phyloP scores from a whole-genome alignment of 148 eudicot species.

The Chenopodium formosanum region DNA sequence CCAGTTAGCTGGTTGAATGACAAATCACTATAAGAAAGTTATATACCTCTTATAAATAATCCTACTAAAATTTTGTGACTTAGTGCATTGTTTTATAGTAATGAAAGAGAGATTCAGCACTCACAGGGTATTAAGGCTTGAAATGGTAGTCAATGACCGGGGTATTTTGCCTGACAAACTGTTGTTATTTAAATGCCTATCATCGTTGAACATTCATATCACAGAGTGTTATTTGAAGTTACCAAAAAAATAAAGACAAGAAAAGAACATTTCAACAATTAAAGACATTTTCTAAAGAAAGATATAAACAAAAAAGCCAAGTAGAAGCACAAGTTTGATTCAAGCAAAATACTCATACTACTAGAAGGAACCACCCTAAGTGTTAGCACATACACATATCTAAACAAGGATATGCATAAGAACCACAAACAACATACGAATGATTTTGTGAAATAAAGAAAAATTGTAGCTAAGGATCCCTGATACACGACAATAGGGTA shows the following conservation, averaged over 20 bases:
- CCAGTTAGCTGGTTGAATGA: conserved; percentile 51
- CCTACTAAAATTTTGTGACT: background rate
- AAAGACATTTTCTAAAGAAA: background rate
- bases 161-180: conserved; percentile 32
- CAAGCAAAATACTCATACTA: background rate
- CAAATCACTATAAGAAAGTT: conserved; percentile 35
- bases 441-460: background rate
- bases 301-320: background rate
- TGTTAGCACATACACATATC: background rate
- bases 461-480: background rate
- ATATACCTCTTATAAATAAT: background rate
- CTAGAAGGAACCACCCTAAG: background rate
- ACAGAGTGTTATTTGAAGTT: no score
- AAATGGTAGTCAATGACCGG: conserved; percentile 27
- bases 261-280: background rate
- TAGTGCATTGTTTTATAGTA: no score
- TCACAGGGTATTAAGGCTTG: conserved; percentile 37
- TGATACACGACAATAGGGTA: no score
- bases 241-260: background rate
- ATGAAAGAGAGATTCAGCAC: conserved; percentile 4
- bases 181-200: conserved; percentile 42
- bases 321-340: background rate
- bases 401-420: background rate
- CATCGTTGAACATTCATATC: conserved; percentile 7
- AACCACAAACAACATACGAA: background rate